Conservation (phyloP, 2,329 filamentous ascomycete species). For the Didymella pinodella region DNA sequence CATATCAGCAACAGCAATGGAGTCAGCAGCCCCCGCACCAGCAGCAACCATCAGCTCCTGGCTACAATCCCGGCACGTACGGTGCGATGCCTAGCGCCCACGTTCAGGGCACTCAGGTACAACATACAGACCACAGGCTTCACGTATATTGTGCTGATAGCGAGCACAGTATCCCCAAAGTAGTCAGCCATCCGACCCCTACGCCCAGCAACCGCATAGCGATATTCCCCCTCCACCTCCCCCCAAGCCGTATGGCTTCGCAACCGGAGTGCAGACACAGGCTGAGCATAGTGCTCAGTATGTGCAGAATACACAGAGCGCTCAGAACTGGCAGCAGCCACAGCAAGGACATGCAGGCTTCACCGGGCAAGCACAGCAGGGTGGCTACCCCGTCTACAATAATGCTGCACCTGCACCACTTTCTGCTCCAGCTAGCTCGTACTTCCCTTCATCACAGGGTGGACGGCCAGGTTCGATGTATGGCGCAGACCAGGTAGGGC, state of each 20-base stretch:
- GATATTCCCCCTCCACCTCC: constrained; percentile 49
- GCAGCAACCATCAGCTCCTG: constrained; percentile 31
- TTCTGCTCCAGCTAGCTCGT: constrained; percentile 42
- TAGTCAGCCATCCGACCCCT: constrained; percentile 26
- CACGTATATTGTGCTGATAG: constrained; percentile 1
- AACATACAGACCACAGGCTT: constrained; percentile 1
- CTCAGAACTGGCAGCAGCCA: constrained; percentile 30
- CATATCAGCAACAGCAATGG: constrained; percentile 47
- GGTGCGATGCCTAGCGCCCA: constrained; percentile 43
- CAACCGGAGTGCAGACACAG: constrained; percentile 34
- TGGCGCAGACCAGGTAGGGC: constrained; percentile 34
- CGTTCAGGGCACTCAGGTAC: constrained; percentile 30
- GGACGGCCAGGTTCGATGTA: constrained; percentile 42
- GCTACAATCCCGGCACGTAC: constrained; percentile 47
- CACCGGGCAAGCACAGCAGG: constrained; percentile 36
- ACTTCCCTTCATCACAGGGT: constrained; percentile 41
- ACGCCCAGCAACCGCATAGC: constrained; percentile 36
- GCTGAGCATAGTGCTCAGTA: constrained; percentile 16
- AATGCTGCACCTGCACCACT: constrained; percentile 39
- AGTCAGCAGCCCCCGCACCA: constrained; percentile 35
- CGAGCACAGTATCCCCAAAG: constrained; percentile 3
- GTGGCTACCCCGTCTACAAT: constrained; percentile 40
- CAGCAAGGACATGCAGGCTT: constrained; percentile 32
- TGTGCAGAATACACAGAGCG: constrained; percentile 16
- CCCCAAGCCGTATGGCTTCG: constrained; percentile 47